A percentile compares a stretch with the other conserved stretches of the same genome.
phyloP scores from a whole-genome alignment of 768 basidiomycete genomes.

The Amanita pseudoporphyria region DNA sequence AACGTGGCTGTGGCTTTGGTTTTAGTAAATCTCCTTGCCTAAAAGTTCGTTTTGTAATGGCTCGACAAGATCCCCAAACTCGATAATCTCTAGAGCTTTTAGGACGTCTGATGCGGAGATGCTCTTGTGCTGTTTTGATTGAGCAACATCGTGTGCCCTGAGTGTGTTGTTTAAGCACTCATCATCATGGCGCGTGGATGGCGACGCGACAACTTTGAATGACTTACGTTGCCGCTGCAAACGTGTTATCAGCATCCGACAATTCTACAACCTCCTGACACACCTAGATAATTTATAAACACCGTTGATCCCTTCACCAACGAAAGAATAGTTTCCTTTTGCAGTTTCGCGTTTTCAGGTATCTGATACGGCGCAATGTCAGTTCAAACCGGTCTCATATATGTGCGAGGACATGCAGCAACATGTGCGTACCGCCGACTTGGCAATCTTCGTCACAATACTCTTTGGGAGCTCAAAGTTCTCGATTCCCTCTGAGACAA shows the following conservation, averaged over 20 bases:
- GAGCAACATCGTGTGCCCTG: constrained; percentile 84
- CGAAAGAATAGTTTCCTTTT: constrained; percentile 82
- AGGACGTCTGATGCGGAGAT: constrained; percentile 87
- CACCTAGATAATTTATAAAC: constrained; percentile 91
- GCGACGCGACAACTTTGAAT: neutral
- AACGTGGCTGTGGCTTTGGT: neutral
- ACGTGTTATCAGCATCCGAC: no score
- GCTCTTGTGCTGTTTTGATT: constrained; percentile 78
- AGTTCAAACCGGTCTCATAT: neutral
- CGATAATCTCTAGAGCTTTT: constrained; percentile 72
- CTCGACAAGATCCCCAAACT: constrained; percentile 64
- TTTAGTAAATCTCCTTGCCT: constrained; percentile 26
- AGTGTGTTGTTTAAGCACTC: neutral
- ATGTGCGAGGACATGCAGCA: neutral
- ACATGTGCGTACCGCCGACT: constrained; percentile 52
- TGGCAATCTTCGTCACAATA: constrained; percentile 77
- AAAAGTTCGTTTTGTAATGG: constrained; percentile 55
- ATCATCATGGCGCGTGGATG: neutral
- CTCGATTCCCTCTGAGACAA: constrained; percentile 78
- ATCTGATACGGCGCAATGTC: constrained; percentile 40
- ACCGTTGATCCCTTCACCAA: constrained; percentile 86
- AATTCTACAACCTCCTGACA: neutral
- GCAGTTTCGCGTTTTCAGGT: constrained; percentile 76
- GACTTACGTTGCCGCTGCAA: constrained; percentile 40
- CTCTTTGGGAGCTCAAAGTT: constrained; percentile 84